Conservation (phyloP, 2,329 filamentous ascomycete genomes). For the Colletotrichum chrysophilum region DNA sequence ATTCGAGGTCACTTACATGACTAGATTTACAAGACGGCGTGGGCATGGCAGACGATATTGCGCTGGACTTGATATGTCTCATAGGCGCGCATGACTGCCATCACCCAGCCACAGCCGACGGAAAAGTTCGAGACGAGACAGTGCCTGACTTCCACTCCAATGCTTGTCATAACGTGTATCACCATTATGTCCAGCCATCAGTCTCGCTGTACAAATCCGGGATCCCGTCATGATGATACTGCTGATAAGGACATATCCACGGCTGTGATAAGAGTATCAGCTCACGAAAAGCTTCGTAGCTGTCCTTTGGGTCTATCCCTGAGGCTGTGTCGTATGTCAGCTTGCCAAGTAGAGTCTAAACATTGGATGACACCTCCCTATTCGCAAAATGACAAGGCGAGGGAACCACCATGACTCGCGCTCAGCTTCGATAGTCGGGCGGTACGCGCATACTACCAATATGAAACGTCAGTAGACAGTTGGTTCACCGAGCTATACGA, state of each 20-base stretch:
- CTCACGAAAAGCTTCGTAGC: neutral
- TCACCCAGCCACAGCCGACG: neutral
- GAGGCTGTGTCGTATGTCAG: neutral
- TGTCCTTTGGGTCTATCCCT: neutral
- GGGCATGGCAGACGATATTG: neutral
- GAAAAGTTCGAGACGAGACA: neutral
- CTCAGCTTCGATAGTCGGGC: neutral
- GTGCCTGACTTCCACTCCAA: neutral
- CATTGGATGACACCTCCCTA: neutral
- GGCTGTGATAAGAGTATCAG: neutral
- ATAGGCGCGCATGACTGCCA: neutral
- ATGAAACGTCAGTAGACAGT: neutral
- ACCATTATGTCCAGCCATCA: neutral
- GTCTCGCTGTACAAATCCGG: neutral
- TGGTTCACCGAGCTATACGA: neutral
- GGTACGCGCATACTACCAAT: neutral
- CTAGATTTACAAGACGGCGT: neutral
- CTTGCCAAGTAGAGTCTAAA: neutral
- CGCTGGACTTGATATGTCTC: neutral
- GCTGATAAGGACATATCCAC: neutral
- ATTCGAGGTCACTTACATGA: neutral
- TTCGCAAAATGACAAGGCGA: neutral
- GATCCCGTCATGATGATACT: neutral
- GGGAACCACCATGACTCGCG: neutral
- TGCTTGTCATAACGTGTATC: neutral